phyloP scores from a whole-genome alignment of 192 early-diverging fungal genomes.

The Backusella australiensis region DNA sequence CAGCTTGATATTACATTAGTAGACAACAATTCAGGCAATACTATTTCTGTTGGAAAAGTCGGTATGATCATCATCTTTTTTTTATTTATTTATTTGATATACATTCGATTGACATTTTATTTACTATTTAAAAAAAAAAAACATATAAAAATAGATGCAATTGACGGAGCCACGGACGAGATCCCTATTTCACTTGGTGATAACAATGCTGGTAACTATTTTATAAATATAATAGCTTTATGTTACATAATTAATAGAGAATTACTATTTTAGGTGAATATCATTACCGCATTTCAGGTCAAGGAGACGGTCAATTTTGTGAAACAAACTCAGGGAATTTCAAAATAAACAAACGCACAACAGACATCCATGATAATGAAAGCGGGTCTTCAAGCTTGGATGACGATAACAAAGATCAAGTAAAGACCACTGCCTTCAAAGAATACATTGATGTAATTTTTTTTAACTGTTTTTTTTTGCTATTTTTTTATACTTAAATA shows the following conservation, averaged over 20 bases:
- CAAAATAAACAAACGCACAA: conserved; percentile 11
- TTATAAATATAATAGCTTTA: background rate
- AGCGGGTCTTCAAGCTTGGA: background rate
- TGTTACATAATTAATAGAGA: background rate
- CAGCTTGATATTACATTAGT: conserved; percentile 17
- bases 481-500: background rate
- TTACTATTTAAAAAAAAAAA: background rate
- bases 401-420: background rate
- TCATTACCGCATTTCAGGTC: conserved; percentile 16
- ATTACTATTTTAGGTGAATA: conserved; percentile 9
- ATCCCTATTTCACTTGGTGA: conserved; percentile 3
- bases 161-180: background rate
- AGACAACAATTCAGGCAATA: conserved; percentile 7
- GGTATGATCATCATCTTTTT: conserved; percentile 1
- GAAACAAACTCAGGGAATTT: conserved; percentile 15
- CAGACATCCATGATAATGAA: background rate
- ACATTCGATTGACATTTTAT: background rate
- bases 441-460: conserved; percentile 9
- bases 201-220: background rate
- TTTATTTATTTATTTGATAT: background rate
- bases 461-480: background rate
- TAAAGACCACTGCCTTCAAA: background rate
- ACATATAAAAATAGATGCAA: conserved; percentile 9
- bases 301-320: background rate
- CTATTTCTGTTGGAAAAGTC: background rate